Base-by-base conservation (phyloP, 192 early-diverging fungal species). In the Spinellus fusiger region DNA sequence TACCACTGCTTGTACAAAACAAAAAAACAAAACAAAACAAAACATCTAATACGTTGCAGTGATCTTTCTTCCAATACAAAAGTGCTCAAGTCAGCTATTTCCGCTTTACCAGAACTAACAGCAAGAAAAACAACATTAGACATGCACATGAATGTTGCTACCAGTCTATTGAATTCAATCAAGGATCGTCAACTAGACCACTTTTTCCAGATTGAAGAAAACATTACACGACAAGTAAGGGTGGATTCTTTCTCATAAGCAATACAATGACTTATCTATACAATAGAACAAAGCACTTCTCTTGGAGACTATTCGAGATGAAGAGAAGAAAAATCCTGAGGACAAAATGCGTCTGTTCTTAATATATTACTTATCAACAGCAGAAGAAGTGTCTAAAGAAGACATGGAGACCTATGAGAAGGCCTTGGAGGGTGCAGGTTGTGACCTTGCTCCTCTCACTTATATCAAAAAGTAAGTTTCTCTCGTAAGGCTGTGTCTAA, bases 121-220 rank as follows among this genome's bases (percentile, higher is more conserved):
- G 93, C 93, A 15, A 80, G 94, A 49, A 97, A 99, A 73, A 79
- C 87, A 10, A 86, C 88, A 13, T 75, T 99, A 25, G 97, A 99
- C 69, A 96, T 95, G 91, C 97, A 99, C 68, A 99, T 96, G 93
- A 94, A 93, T 68, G 91, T 98, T 53, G 95, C 96, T 3, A 98
- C 95, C 1, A 75, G 81, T 20, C 69, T 99, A 62, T 78, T 99
- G 15, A 85, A 90, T 23, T 76, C 77, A 22, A 98, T 99, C 74
- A 91, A 94, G 71, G 89, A 94, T 22, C 79, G 97, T 46, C 90
- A 98, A 62, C 70, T 99, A 49, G 96, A 99, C 64, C 86, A 85
- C 0, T 90, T 96, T 56, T 96, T 98, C 68, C 88, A 95, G 54
- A 78, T 93, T 73, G 96, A 98, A 71, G 96, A 99, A 68, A 77